phyloP scores from a whole-genome alignment of 345 rosid species.

The Salix udensis region DNA sequence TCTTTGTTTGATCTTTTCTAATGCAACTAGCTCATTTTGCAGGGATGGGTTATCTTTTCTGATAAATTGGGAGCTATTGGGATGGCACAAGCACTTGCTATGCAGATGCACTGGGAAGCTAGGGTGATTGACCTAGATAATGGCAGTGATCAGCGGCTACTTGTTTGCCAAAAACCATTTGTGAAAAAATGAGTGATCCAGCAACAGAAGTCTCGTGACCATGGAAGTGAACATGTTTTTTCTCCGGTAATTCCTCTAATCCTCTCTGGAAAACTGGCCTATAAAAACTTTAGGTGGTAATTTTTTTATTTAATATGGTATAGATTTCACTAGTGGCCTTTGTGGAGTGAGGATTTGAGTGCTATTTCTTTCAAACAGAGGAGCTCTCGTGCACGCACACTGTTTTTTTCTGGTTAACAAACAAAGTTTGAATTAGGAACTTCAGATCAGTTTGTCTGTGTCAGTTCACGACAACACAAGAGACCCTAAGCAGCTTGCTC shows the following conservation, averaged over 20 bases:
- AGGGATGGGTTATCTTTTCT: conserved; percentile 91
- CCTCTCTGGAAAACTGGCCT: conserved; percentile 3
- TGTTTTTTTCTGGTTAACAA: not conserved
- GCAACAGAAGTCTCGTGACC: conserved; percentile 15
- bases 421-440: too few species aligned
- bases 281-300: not conserved
- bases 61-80: conserved; percentile 78
- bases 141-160: conserved; percentile 91
- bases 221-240: conserved; percentile 29
- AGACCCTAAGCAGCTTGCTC: not conserved
- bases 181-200: conserved; percentile 56
- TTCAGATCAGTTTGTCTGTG: not conserved
- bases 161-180: conserved; percentile 93
- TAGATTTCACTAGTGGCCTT: not conserved
- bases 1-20: not conserved
- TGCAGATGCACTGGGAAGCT: conserved; percentile 95
- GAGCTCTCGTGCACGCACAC: not conserved
- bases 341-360: not conserved
- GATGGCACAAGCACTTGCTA: conserved; percentile 68
- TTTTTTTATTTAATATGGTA: not conserved
- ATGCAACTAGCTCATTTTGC: conserved; percentile 9
- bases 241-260: conserved; percentile 38
- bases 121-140: conserved; percentile 90
- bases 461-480: not conserved
- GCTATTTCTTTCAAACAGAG: not conserved